phyloP scores from a whole-genome alignment of 1,284 basidiomycete species.

The Irpex rosettiformis region DNA sequence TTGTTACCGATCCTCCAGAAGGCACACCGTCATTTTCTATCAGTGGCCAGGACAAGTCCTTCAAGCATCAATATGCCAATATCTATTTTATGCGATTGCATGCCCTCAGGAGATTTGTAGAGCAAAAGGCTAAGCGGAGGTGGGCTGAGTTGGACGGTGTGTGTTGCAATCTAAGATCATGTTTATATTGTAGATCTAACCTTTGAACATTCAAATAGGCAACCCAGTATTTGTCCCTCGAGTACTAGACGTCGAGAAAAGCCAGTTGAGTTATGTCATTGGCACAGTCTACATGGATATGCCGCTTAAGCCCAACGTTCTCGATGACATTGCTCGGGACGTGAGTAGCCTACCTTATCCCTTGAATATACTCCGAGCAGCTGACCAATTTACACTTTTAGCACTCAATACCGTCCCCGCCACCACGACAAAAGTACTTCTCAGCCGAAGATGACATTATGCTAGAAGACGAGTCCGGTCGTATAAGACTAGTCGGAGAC shows the following conservation, averaged over 20 bases:
- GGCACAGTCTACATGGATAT: slow-evolving; percentile 98
- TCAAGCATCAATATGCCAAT: slow-evolving; percentile 90
- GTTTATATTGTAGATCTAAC: slow-evolving; percentile 3
- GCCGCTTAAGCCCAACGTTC: slow-evolving; percentile 96
- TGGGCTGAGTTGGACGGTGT: slow-evolving; percentile 70
- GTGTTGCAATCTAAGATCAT: too few relatives aligned
- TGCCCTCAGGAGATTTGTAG: slow-evolving; percentile 59
- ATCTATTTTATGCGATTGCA: slow-evolving; percentile 85
- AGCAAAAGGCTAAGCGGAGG: slow-evolving; percentile 55
- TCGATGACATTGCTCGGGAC: slow-evolving; percentile 92
- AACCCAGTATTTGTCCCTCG: slow-evolving; percentile 75
- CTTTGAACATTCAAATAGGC: slow-evolving; percentile 37
- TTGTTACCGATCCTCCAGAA: slow-evolving; percentile 24
- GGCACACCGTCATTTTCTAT: slow-evolving; percentile 58
- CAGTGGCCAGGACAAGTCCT: slow-evolving; percentile 53
- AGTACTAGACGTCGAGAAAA: slow-evolving; percentile 86
- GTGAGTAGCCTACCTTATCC: slow-evolving; percentile 45
- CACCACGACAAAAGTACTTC: slow-evolving; percentile 70
- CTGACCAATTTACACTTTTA: slow-evolving; percentile 29
- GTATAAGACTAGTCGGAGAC: slow-evolving; percentile 85
- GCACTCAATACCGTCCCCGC: slow-evolving; percentile 88
- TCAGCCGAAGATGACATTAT: slow-evolving; percentile 80
- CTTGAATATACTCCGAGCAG: too few relatives aligned
- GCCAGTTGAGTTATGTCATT: slow-evolving; percentile 84
- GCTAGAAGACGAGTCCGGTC: slow-evolving; percentile 94